Evolutionary conservation across 2,329 filamentous ascomycete genomes (phyloP).

Genomic region (Penicillium sp.): DNA sequence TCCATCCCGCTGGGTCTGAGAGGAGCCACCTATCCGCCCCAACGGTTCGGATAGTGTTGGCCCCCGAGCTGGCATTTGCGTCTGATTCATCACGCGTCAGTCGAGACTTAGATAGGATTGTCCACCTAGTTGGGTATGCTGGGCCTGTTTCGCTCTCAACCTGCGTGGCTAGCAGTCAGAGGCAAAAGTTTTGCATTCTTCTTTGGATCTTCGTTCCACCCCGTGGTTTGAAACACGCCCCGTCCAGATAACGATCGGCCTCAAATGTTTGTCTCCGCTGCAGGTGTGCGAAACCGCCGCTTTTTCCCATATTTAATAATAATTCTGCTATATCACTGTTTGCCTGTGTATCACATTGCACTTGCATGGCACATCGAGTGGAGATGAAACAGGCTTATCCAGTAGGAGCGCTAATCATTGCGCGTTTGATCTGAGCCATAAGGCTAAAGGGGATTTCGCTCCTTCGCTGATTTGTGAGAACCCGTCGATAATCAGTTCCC

Average conservation of each 20-base stretch:
- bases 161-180: constrained; percentile 3
- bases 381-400: background rate
- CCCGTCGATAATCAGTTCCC: background rate
- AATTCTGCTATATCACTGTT: background rate
- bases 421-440: constrained; percentile 5
- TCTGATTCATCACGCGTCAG: constrained; percentile 37
- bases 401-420: background rate
- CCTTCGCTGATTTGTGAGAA: constrained; percentile 3
- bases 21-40: background rate
- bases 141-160: background rate
- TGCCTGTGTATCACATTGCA: constrained; percentile 5
- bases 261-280: constrained; percentile 7
- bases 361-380: background rate
- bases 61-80: constrained; percentile 1
- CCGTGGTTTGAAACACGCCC: constrained; percentile 3
- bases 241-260: constrained; percentile 8
- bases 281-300: background rate
- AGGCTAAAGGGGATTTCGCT: background rate
- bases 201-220: background rate
- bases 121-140: constrained; percentile 4
- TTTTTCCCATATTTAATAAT: background rate
- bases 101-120: constrained; percentile 14
- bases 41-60: constrained; percentile 9
- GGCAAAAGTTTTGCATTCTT: constrained; percentile 1
- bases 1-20: background rate